Evolutionary conservation across 1,284 basidiomycete species (phyloP).

Genomic region (Apiotrichum laibachii): DNA sequence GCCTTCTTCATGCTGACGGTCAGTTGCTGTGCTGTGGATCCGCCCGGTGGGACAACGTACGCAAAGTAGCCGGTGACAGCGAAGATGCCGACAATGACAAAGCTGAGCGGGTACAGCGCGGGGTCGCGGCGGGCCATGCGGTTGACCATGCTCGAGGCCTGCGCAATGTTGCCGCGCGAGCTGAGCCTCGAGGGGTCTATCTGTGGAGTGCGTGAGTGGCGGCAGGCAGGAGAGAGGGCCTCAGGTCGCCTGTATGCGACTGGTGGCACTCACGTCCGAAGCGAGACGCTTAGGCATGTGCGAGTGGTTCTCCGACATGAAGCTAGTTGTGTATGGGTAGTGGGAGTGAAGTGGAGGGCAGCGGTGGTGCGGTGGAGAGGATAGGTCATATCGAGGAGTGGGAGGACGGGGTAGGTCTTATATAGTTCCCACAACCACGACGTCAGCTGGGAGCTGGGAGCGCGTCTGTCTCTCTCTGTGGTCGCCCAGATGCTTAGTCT

Average conservation of each 20-base stretch:
- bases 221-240: background rate
- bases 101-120: constrained; percentile 48
- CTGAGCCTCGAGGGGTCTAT: constrained; percentile 43
- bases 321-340: background rate
- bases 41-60: too few species aligned
- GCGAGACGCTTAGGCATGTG: constrained; percentile 12
- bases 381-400: too few species aligned
- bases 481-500: too few species aligned
- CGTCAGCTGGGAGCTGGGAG: too few species aligned
- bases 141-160: constrained; percentile 48
- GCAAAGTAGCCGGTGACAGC: constrained; percentile 49
- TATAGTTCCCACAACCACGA: too few species aligned
- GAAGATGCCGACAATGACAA: constrained; percentile 45
- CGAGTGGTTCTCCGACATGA: background rate
- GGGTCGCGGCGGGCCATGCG: constrained; percentile 51
- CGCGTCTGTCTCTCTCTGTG: too few species aligned
- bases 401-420: too few species aligned
- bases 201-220: constrained; percentile 17
- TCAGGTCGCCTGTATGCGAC: background rate
- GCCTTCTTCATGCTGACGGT: constrained; percentile 42
- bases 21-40: background rate
- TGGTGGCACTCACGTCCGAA: constrained; percentile 8
- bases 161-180: constrained; percentile 33
- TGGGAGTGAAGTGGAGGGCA: too few species aligned
- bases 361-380: too few species aligned